A percentile compares a stretch with the other conserved stretches of the same genome.
These are phyloP conservation scores for Xylaria sp. DNA, from an alignment of 2,329 filamentous ascomycete species.

Conservation along the genomic window DNA sequence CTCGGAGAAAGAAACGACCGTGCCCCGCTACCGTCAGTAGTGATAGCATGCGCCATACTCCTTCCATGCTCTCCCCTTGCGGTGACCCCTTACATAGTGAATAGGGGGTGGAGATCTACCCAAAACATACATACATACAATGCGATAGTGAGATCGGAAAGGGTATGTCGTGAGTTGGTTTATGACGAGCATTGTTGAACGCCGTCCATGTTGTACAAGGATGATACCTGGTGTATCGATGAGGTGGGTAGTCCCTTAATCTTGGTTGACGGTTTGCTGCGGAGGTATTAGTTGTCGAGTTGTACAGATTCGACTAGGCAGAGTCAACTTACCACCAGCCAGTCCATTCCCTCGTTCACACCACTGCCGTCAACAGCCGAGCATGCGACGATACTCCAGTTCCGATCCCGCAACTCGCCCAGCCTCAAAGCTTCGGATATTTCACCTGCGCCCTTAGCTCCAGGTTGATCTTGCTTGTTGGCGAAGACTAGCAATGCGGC, in stretches of 20 bases:
- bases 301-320: not conserved
- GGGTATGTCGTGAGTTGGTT: slow-evolving; percentile 25
- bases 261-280: slow-evolving; percentile 41
- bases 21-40: slow-evolving; percentile 22
- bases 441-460: slow-evolving; percentile 94
- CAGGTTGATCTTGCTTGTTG: slow-evolving; percentile 98
- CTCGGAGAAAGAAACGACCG: slow-evolving; percentile 28
- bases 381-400: slow-evolving; percentile 99
- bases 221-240: slow-evolving; percentile 27
- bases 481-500: slow-evolving; percentile 94
- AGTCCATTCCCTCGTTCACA: slow-evolving; percentile 98
- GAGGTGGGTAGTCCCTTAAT: slow-evolving; percentile 17
- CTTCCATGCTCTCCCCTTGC: slow-evolving; percentile 23
- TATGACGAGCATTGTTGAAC: slow-evolving; percentile 52
- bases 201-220: slow-evolving; percentile 35
- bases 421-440: slow-evolving; percentile 93
- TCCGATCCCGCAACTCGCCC: slow-evolving; percentile 91
- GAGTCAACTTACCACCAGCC: slow-evolving; percentile 80
- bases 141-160: slow-evolving; percentile 23
- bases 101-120: slow-evolving; percentile 32
- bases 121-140: slow-evolving; percentile 33
- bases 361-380: slow-evolving; percentile 95
- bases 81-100: slow-evolving; percentile 14
- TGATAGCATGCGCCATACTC: slow-evolving; percentile 36
- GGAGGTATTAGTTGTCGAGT: slow-evolving; percentile 19